Evolutionary conservation across 768 basidiomycete species (phyloP), one percentile per base, ranked within the genome.

Genomic region (Kwoniella sp.): DNA sequence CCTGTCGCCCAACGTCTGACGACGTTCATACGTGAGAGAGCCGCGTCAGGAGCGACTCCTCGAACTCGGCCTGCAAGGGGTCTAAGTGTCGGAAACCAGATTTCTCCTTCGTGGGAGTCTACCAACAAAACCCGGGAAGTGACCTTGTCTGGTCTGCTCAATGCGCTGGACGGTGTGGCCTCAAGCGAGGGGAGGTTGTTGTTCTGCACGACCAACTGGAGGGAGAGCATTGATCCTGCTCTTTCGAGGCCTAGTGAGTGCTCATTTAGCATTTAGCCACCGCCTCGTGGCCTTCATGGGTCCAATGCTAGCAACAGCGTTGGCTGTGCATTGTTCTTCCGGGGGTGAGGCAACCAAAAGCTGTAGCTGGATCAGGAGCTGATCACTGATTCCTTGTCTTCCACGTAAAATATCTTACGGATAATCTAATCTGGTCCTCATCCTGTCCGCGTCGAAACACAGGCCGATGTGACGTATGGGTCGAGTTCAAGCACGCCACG

Each of bases 401-500:
- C n/a, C n/a, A n/a, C n/a, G n/a, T n/a, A n/a, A n/a, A n/a, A n/a
- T n/a, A n/a, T n/a, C n/a, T n/a, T n/a, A n/a, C n/a, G n/a, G n/a
- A n/a, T n/a, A n/a, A n/a, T n/a, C n/a, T n/a, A n/a, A n/a, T n/a
- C n/a, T n/a, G n/a, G n/a, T n/a, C n/a, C n/a, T n/a, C n/a, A n/a
- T n/a, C n/a, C n/a, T n/a, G n/a, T n/a, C n/a, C n/a, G n/a, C n/a
- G n/a, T n/a, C n/a, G n/a, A n/a, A n/a, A n/a, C n/a, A n/a, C 37
- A 65, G 58, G 58, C 12, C 71, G 69, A 90, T 93, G 76, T 63
- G 92, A 94, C 72, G 90, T 93, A 2, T 92, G 91, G 91, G 86
- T 93, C 57, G 91, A 93, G 80, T 93, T 93, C 84, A 90, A 91
- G n/a, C 61, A 73, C 67, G 89, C 92, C 38, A 89, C 88, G 68